These are phyloP conservation scores for Yamadazyma aaseri DNA, from an alignment of 1,139 yeast species.

Conservation along the genomic window DNA sequence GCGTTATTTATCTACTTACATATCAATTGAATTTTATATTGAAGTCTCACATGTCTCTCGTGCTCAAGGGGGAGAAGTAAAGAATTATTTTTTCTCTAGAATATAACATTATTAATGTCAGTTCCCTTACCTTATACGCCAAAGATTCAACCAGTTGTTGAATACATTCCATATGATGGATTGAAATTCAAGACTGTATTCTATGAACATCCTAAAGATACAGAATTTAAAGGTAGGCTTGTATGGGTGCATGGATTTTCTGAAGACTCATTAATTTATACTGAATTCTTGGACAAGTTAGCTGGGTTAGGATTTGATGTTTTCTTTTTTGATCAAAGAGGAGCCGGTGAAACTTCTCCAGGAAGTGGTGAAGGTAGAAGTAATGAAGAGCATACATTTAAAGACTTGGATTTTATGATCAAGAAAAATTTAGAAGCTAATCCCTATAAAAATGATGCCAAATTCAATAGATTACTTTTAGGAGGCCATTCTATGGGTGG, in stretches of 20 bases:
- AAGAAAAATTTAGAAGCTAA: constrained; percentile 25
- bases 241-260: constrained; percentile 80
- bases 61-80: not conserved
- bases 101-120: constrained; percentile 3
- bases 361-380: constrained; percentile 62
- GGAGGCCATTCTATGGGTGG: constrained; percentile 98
- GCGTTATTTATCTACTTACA: too few relatives aligned
- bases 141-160: constrained; percentile 28
- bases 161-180: constrained; percentile 32
- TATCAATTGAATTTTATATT: too few relatives aligned
- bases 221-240: constrained; percentile 51
- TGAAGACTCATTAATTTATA: constrained; percentile 58
- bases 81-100: constrained; percentile 1
- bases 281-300: constrained; percentile 58
- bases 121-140: constrained; percentile 34
- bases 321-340: constrained; percentile 83
- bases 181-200: constrained; percentile 40
- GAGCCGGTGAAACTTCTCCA: constrained; percentile 76
- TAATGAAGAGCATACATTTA: constrained; percentile 59
- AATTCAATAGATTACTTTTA: constrained; percentile 55
- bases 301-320: constrained; percentile 67
- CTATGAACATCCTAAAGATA: constrained; percentile 39
- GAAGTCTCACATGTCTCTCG: too few relatives aligned
- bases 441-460: constrained; percentile 26
- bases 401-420: constrained; percentile 69